These are phyloP conservation scores for Lotmaria passim DNA, from an alignment of 208 protist genomes.

Conservation along the genomic window DNA sequence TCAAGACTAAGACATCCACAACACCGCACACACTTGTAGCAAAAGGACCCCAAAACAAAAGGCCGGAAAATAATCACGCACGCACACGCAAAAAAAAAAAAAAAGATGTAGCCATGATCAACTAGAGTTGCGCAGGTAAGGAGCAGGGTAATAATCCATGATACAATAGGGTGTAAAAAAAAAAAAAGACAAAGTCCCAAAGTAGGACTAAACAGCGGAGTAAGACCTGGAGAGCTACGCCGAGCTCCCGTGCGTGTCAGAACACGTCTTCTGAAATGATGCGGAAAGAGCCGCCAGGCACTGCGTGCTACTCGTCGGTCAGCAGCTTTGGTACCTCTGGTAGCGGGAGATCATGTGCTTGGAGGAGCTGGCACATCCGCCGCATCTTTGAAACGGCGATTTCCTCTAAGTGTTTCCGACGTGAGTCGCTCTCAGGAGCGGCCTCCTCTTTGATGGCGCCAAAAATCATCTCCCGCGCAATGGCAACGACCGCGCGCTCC, in stretches of 20 bases:
- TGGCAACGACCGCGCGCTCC: slow-evolving; percentile 45
- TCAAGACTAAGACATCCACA: not conserved
- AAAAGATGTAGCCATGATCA: not conserved
- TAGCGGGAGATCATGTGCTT: slow-evolving; percentile 51
- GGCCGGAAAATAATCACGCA: too few relatives aligned
- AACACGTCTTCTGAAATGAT: too few relatives aligned
- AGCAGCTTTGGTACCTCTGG: slow-evolving; percentile 47
- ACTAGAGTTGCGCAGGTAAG: too few relatives aligned
- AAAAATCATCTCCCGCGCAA: slow-evolving; percentile 65
- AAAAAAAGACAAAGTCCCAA: too few relatives aligned
- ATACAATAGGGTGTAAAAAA: too few relatives aligned
- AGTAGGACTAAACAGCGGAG: too few relatives aligned
- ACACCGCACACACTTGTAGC: too few relatives aligned
- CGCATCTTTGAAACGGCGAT: slow-evolving; percentile 55
- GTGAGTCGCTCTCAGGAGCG: slow-evolving; percentile 25
- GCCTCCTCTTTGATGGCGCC: slow-evolving; percentile 35
- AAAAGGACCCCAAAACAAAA: too few relatives aligned
- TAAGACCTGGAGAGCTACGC: too few relatives aligned
- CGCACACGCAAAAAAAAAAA: slow-evolving; percentile 6
- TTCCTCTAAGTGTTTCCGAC: slow-evolving; percentile 36
- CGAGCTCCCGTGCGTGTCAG: too few relatives aligned
- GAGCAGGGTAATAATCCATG: too few relatives aligned
- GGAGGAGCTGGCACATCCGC: slow-evolving; percentile 73
- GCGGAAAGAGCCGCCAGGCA: too few relatives aligned
- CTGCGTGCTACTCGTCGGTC: not conserved